Evolutionary conservation across 495 filamentous ascomycete species (phyloP), one percentile per base, ranked within the genome.

Genomic region (Aspergillus indologenus): DNA sequence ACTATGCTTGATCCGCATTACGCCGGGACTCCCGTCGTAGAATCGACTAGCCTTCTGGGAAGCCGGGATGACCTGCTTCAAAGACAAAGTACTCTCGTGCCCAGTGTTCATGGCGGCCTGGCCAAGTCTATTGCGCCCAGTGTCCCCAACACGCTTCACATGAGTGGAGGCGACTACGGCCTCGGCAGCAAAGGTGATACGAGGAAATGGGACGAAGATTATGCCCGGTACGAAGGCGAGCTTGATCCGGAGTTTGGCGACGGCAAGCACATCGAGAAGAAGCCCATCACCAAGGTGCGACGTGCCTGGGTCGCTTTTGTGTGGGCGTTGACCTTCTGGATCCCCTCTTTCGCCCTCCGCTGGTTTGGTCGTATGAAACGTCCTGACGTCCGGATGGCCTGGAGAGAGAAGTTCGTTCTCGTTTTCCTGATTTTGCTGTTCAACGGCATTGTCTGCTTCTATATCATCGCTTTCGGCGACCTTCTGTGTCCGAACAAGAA

Each of bases 331-430:
- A 98, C 94, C 1, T 98, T 90, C 67, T 98, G 91, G 91, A 95
- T 96, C 61, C 94, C 94, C 1, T 96, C 92, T 2, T 91, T 91
- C 52, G 53, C 86, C 0, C 82, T 98, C 2, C 79, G 79, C n/a
- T 88, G 82, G 53, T 63, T 98, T 60, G 94, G 94, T 18, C 88
- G 94, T 19, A 98, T 98, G 94, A 96, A 96, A 75, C 86, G 94
- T 45, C 94, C 94, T 1, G 94, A 98, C 74, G 90, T 98, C 45
- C 88, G 94, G 1, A 89, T 98, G 84, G 94, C 94, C 5, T 98
- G 94, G 94, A 79, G 93, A 68, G 94, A 98, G 65, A 98, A 98
- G 73, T 42, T 98, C 43, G 86, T 96, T 5, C 79, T 98, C 11
- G 82, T 90, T 23, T 73, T 88, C 31, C 58, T 96, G 57, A 98